Conservation (phyloP, 2,329 filamentous ascomycete species). For the Aspergillus candidus region DNA sequence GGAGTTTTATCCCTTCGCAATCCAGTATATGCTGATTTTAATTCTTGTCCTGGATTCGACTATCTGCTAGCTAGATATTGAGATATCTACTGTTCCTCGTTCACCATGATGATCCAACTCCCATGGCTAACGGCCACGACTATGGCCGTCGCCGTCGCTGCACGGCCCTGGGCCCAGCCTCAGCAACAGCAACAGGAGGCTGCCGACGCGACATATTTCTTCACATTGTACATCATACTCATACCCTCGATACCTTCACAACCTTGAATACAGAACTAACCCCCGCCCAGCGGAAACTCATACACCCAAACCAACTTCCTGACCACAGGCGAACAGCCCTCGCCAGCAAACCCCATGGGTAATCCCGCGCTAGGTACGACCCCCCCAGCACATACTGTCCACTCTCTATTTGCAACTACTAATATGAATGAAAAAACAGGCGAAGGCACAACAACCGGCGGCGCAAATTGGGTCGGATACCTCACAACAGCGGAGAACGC, state of each 20-base stretch:
- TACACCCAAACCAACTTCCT: constrained; percentile 58
- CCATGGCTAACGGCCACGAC: constrained; percentile 7
- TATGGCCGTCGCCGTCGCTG: constrained; percentile 10
- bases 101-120: constrained; percentile 7
- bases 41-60: no score
- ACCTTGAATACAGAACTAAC: not conserved
- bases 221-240: constrained; percentile 34
- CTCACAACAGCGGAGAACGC: constrained; percentile 45
- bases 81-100: not conserved
- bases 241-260: not conserved
- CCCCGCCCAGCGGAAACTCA: constrained; percentile 47
- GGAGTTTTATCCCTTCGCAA: no score
- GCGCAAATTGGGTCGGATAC: constrained; percentile 49
- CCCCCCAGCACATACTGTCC: not conserved
- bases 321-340: constrained; percentile 47
- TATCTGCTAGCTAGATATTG: no score
- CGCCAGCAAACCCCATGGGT: constrained; percentile 51
- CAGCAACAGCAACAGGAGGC: not conserved
- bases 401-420: no score
- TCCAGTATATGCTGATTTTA: no score
- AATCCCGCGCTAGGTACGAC: constrained; percentile 45
- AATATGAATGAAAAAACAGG: constrained; percentile 28
- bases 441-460: constrained; percentile 45
- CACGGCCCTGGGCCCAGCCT: constrained; percentile 10
- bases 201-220: constrained; percentile 29